These are phyloP conservation scores for Fagopyrum homotropicum DNA, from an alignment of 148 eudicot genomes.

Conservation along the genomic window DNA sequence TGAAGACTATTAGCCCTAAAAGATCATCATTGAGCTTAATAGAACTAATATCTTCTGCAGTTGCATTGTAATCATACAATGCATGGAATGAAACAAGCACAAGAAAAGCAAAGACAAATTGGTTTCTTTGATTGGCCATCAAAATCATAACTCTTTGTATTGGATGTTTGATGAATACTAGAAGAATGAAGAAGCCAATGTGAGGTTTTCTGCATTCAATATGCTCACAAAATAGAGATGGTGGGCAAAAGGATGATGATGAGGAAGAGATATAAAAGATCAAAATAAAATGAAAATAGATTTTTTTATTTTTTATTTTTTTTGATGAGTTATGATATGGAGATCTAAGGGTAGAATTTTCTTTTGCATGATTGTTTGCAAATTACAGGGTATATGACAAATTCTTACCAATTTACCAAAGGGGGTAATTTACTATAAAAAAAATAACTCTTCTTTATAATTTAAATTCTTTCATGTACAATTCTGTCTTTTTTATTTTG, in stretches of 20 bases:
- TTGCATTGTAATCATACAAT: constrained; percentile 7
- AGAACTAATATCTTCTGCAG: background rate
- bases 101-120: background rate
- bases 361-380: background rate
- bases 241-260: background rate
- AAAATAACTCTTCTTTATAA: background rate
- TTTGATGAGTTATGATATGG: background rate
- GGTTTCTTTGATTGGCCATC: constrained; percentile 6
- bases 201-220: background rate
- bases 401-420: background rate
- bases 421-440: background rate
- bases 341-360: background rate
- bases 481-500: background rate
- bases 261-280: background rate
- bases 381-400: background rate
- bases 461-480: background rate
- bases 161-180: background rate
- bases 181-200: background rate
- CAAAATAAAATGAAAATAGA: background rate
- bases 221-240: background rate
- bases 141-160: background rate
- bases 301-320: background rate
- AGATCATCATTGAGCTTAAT: constrained; percentile 71
- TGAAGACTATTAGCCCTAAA: constrained; percentile 88
- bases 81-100: constrained; percentile 1